Conservation (phyloP, 2,329 filamentous ascomycete species). For the Botrytis aclada region DNA sequence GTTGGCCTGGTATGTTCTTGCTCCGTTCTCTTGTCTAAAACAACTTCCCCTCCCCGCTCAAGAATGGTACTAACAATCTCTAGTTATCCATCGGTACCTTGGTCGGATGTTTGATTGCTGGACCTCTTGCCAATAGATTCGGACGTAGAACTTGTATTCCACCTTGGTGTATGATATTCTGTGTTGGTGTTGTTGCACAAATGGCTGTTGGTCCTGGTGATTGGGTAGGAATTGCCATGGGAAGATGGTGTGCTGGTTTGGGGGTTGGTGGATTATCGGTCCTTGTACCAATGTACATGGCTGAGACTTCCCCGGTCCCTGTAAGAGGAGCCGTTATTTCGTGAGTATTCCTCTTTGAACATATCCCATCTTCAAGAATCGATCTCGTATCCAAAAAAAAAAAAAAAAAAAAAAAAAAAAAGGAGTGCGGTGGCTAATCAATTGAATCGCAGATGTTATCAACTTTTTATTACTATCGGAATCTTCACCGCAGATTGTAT, state of each 20-base stretch:
- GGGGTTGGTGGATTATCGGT: slow-evolving; percentile 66
- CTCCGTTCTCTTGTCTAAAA: background rate
- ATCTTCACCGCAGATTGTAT: slow-evolving; percentile 57
- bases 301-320: slow-evolving; percentile 58
- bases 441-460: slow-evolving; percentile 53
- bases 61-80: background rate
- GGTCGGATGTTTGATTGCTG: slow-evolving; percentile 72
- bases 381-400: background rate
- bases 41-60: background rate
- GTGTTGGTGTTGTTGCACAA: slow-evolving; percentile 63
- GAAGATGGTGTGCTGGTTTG: slow-evolving; percentile 63
- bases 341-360: slow-evolving; percentile 35
- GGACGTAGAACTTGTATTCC: slow-evolving; percentile 60
- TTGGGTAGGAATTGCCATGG: slow-evolving; percentile 63
- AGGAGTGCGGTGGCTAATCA: slow-evolving; percentile 23
- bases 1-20: slow-evolving; percentile 46
- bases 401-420: too few relatives aligned
- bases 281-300: slow-evolving; percentile 65
- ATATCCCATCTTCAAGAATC: background rate
- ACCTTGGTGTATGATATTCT: slow-evolving; percentile 54
- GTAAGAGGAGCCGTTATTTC: slow-evolving; percentile 62
- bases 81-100: slow-evolving; percentile 72
- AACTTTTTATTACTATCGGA: slow-evolving; percentile 70
- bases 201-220: slow-evolving; percentile 51
- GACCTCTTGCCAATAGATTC: slow-evolving; percentile 62